Evolutionary conservation across 768 basidiomycete species (phyloP).

Genomic region (Leccinum aurantiacum): DNA sequence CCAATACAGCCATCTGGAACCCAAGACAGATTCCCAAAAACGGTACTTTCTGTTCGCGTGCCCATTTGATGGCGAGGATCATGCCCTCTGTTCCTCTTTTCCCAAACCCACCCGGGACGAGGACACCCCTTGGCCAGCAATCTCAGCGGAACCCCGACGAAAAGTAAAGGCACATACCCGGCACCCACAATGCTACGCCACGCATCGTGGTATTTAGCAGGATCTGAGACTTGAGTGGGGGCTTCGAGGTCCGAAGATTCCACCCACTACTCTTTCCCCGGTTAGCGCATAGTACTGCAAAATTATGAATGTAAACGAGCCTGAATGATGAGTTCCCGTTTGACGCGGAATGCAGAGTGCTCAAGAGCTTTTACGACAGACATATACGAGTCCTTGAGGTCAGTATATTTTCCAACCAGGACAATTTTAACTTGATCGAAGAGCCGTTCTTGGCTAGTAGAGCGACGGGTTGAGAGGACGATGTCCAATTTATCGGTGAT

Average conservation of each 20-base stretch:
- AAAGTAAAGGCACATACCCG: constrained; percentile 48
- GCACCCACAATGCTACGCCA: constrained; percentile 92
- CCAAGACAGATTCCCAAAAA: constrained; percentile 97
- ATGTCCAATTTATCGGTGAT: background rate
- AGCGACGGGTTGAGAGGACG: constrained; percentile 4
- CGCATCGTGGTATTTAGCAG: constrained; percentile 91
- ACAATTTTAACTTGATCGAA: constrained; percentile 89
- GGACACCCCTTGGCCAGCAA: constrained; percentile 68
- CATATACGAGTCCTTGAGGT: constrained; percentile 98
- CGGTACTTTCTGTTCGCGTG: constrained; percentile 90
- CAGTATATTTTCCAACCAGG: constrained; percentile 96
- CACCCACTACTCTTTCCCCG: constrained; percentile 68
- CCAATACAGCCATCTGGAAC: constrained; percentile 95
- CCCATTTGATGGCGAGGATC: constrained; percentile 98
- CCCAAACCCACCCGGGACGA: constrained; percentile 97
- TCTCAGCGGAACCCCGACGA: constrained; percentile 12
- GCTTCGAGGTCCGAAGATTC: constrained; percentile 91
- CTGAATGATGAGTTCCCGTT: constrained; percentile 76
- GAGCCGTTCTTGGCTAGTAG: constrained; percentile 81
- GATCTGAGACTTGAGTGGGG: constrained; percentile 72
- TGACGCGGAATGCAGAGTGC: constrained; percentile 93
- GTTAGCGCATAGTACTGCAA: constrained; percentile 9
- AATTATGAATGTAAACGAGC: constrained; percentile 42
- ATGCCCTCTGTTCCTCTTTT: constrained; percentile 93
- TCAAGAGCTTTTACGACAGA: constrained; percentile 95